A percentile compares a stretch with the other conserved stretches of the same genome.
These are phyloP conservation scores for Podospora sp. DNA, from an alignment of 495 filamentous ascomycete genomes.

Conservation along the genomic window DNA sequence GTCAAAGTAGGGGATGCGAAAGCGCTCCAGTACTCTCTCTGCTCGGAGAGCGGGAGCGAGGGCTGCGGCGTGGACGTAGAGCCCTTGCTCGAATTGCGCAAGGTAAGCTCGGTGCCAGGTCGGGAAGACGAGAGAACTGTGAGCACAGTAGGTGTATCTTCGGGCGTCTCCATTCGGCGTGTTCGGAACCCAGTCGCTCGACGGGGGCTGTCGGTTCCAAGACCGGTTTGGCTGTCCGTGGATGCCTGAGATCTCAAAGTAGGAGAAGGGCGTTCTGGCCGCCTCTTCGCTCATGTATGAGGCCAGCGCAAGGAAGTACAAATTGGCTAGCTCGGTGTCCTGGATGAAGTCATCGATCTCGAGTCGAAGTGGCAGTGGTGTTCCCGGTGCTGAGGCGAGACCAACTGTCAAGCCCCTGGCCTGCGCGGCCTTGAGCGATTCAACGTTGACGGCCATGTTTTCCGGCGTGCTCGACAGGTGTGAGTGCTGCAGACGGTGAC, in stretches of 20 bases:
- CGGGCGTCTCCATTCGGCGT: neutral
- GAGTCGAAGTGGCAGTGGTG: neutral
- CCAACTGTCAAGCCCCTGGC: neutral
- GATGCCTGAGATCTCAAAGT: neutral
- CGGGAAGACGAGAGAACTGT: conserved; percentile 5
- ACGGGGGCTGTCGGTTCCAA: neutral
- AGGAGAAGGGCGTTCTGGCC: neutral
- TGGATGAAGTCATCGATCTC: conserved; percentile 11
- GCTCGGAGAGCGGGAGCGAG: neutral
- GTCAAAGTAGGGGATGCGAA: conserved; percentile 6
- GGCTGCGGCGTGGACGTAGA: conserved; percentile 1
- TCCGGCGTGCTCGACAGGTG: neutral
- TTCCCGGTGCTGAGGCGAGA: neutral
- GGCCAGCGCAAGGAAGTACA: neutral
- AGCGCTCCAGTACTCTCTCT: neutral
- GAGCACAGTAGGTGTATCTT: conserved; percentile 1
- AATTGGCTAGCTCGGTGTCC: conserved; percentile 2
- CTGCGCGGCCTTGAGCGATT: neutral
- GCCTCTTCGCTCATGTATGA: conserved; percentile 2
- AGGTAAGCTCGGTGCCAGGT: conserved; percentile 8
- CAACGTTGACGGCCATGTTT: neutral
- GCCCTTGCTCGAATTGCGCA: conserved; percentile 4
- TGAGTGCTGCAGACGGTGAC: neutral
- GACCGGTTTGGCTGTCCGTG: conserved; percentile 1
- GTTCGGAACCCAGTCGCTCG: neutral